Evolutionary conservation across 257 asterid species (phyloP), one percentile per base, ranked within the genome.

Genomic region (Schizonepeta tenuifolia): DNA sequence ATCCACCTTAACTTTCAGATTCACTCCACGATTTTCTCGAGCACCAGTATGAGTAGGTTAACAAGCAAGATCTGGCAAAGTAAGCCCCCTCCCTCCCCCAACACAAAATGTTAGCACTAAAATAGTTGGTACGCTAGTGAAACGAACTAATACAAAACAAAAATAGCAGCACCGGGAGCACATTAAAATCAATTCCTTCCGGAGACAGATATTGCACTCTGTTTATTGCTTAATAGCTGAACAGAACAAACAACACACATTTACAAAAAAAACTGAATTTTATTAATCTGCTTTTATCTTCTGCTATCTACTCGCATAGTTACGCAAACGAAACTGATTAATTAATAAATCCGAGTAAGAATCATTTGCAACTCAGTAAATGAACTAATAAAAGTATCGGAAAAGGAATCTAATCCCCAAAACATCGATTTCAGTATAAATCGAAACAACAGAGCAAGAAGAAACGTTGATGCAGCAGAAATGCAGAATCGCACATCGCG

Each of bases 1-100:
- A 65, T 4, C 58, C 65, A 22, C 49, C 59, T 26, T 6, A 46
- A 31, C 60, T 62, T 18, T 50, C 65, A 14, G 33, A 56, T 55
- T 55, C 24, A 35, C 67, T 43, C 53, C 60, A 17, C 8, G 14
- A 40, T 58, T 15, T n/a, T 46, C 59, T 61, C 17, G 2, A 35
- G 13, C 50, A 41, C 3, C 7, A n/a, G 26, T 43, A 40, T 13
- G 40, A 41, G 24, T 8, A 58, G 24, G 13, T 67, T 47, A 24
- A 50, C 74, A 36, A 59, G 36, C 65, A 59, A 33, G 73, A 66
- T 57, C 53, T 69, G 59, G 26, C 3, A 64, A 51, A 20, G 17
- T 17, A 18, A 18, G 9, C 35, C 4, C 53, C 43, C 13, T 28
- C 54, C 21, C 0, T 9, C 38, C 38, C 35, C 8, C 62, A 46